Evolutionary conservation across 768 basidiomycete genomes (phyloP).

Genomic region (Podaxis carcinomalis): DNA sequence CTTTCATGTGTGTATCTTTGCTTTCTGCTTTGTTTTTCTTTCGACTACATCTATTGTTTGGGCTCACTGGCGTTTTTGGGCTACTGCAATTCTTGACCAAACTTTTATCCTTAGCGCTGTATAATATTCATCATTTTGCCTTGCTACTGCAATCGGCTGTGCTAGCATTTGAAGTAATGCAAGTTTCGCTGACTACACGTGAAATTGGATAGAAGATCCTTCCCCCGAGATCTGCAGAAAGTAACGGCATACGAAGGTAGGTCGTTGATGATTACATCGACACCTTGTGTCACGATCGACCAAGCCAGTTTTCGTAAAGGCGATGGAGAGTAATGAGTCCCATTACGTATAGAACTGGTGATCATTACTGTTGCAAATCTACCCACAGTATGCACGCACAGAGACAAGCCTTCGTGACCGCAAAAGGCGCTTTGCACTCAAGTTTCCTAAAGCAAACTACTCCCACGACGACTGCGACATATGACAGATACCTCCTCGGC

Average conservation of each 20-base stretch:
- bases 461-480: neutral
- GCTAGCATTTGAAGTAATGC: neutral
- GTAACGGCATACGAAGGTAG: conserved; percentile 12
- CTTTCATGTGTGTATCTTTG: conserved; percentile 5
- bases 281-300: conserved; percentile 14
- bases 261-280: conserved; percentile 5
- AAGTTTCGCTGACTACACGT: neutral
- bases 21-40: conserved; percentile 1
- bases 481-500: neutral
- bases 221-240: conserved; percentile 1
- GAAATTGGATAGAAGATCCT: conserved; percentile 1
- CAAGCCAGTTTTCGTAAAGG: conserved; percentile 1
- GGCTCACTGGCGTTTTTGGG: neutral
- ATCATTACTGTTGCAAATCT: neutral
- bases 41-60: neutral
- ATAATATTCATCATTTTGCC: conserved; percentile 8
- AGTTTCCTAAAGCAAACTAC: neutral
- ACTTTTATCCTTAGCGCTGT: conserved; percentile 6
- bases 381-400: neutral
- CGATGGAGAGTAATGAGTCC: neutral
- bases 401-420: neutral
- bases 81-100: neutral
- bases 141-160: neutral
- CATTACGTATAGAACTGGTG: neutral
- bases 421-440: neutral